A percentile compares a stretch with the other conserved stretches of the same genome.
Conservation (phyloP, 2,329 filamentous ascomycete species). For the Sclerotinia borealis region DNA sequence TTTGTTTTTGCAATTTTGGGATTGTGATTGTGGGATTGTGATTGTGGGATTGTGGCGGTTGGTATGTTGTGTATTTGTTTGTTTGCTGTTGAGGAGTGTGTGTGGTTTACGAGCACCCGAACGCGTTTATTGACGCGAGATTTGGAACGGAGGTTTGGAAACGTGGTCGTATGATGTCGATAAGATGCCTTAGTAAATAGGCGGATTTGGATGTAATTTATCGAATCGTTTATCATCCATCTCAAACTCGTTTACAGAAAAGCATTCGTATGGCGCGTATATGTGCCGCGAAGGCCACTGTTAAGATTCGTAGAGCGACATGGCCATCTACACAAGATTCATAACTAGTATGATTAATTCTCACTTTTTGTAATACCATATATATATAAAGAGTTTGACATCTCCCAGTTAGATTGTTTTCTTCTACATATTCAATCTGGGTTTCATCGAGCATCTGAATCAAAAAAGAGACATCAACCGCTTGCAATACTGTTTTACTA, state of each 20-base stretch:
- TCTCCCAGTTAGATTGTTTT: neutral
- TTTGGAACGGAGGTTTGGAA: too few relatives aligned
- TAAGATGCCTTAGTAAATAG: neutral
- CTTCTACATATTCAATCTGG: neutral
- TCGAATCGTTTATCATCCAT: neutral
- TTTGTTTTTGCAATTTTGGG: neutral
- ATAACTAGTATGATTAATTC: neutral
- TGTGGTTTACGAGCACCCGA: neutral
- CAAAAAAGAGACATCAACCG: neutral
- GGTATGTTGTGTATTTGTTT: neutral
- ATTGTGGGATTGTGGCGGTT: too few relatives aligned
- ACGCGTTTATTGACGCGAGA: neutral
- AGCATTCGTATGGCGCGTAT: neutral
- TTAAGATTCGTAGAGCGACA: neutral
- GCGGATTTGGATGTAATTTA: neutral
- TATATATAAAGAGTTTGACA: neutral
- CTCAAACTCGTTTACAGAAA: neutral
- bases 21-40: too few relatives aligned
- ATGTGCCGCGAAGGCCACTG: neutral
- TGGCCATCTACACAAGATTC: neutral
- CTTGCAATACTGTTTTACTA: neutral
- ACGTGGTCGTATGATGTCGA: neutral
- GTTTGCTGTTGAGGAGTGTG: neutral
- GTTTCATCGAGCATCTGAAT: neutral
- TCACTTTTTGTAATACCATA: neutral